Base-by-base conservation (phyloP, 2,329 filamentous ascomycete species). In the Chalaropsis ovoidea region DNA sequence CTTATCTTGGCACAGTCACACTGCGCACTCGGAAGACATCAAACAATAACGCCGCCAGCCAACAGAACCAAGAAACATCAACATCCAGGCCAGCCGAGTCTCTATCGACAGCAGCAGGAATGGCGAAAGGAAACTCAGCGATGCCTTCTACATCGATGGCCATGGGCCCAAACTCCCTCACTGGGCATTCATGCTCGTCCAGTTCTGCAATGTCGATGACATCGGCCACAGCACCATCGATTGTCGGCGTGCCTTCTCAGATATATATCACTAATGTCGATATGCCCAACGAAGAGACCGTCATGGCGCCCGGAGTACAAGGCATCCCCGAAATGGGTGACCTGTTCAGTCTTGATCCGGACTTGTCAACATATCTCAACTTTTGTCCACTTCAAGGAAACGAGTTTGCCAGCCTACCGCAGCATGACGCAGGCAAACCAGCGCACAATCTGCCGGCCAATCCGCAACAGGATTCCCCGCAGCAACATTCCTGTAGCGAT, bases 1-100 rank as follows among this genome's bases (percentile, higher is more conserved):
- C 79, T 0, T 80, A 78, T 67, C 71, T 80, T 1, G 79, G 79
- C 27, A 78, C 76, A 1, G 74, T 81, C 52, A 79, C 76, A 67
- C 78, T 81, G 68, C 76, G 69, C 47, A 74, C 56, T 63, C 68
- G 41, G 58, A 47, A 63, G 10, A 8, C 35, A 35, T 13, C 35
- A 24, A 27, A 31, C 22, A 41, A 17, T 6, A 22, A 15, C 13
- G 8, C 27, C n/a, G 22, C 54, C 27, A 10, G 17, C 49, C n/a
- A 60, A n/a, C 13, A 22, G 17, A 47, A 42, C n/a, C 56, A 54
- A 43, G 10, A 43, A n/a, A 13, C 47, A 7, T 10, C 11, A 17
- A 27, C 11, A 19, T 35, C 54, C 10, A 10, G 24, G 31, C 10
- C 27, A 39, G 10, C 27, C 24, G 27, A 17, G 2, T 15, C 49